These are phyloP conservation scores for Phytophthora agathidicida DNA, from an alignment of 352 stramenopile species.

Conservation along the genomic window DNA sequence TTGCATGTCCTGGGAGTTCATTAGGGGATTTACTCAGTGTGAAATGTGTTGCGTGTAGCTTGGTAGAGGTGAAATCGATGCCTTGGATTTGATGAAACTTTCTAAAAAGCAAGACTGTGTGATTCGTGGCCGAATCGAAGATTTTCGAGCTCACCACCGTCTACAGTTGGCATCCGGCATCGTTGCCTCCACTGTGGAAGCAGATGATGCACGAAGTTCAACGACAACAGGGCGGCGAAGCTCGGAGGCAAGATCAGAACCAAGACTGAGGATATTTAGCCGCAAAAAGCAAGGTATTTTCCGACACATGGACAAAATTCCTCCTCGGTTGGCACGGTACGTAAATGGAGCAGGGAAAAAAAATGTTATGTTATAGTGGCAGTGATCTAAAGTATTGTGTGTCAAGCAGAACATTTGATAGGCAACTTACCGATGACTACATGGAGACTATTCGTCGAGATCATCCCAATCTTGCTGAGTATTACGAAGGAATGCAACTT, in stretches of 20 bases:
- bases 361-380: not conserved
- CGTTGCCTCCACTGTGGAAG: slow-evolving; percentile 68
- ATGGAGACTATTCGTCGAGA: slow-evolving; percentile 55
- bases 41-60: slow-evolving; percentile 42
- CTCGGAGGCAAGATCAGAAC: slow-evolving; percentile 50
- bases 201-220: slow-evolving; percentile 41
- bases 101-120: slow-evolving; percentile 73
- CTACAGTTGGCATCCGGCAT: slow-evolving; percentile 83
- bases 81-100: slow-evolving; percentile 51
- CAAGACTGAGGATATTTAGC: slow-evolving; percentile 59
- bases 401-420: slow-evolving; percentile 68
- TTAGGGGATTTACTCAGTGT: not conserved
- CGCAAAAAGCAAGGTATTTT: slow-evolving; percentile 74
- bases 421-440: slow-evolving; percentile 69
- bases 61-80: slow-evolving; percentile 55
- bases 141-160: slow-evolving; percentile 84
- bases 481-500: slow-evolving; percentile 54
- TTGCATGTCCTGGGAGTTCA: not conserved
- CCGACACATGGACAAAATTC: slow-evolving; percentile 60
- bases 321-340: slow-evolving; percentile 55
- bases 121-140: slow-evolving; percentile 73
- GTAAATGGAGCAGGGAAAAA: not conserved
- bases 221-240: slow-evolving; percentile 41
- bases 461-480: slow-evolving; percentile 61
- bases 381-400: slow-evolving; percentile 4